Evolutionary conservation across 2,329 filamentous ascomycete species (phyloP), one percentile per base, ranked within the genome.

Genomic region (Botrytis paeoniae): DNA sequence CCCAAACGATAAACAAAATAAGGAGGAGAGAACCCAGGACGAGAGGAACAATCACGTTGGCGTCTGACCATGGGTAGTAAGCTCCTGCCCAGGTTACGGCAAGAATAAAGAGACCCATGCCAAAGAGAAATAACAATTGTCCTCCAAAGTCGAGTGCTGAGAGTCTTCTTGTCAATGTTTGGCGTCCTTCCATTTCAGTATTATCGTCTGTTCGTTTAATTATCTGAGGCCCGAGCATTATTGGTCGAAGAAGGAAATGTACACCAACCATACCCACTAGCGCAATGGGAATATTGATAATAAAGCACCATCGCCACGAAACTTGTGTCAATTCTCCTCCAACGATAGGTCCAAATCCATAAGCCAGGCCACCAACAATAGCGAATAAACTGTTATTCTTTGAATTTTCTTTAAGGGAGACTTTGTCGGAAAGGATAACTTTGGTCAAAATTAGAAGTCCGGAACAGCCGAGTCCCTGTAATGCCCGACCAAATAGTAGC

Each of bases 281-380:
- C 1, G 83, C 85, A 60, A 90, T 84, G 25, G 88, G 88, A n/a
- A 90, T 83, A 74, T 88, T 89, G 71, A 92, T 85, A 54, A 86
- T 88, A 79, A 92, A 92, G 78, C 89, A 90, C 85, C 91, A 92
- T 68, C 89, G 83, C 90, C 90, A 92, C 75, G 84, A 86, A 6
- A 84, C 81, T 51, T 83, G 81, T 32, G 87, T 87, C 20, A 89
- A 82, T 73, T 87, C 87, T 0, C 85, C 76, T 60, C 90, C 90
- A 37, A 91, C 82, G 2, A 91, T 85, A 0, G 90, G 90, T 0
- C 90, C 77, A 12, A 77, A 73, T 85, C 85, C 85, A 78, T 89
- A 92, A 20, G 87, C 87, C 9, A 89, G 78, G 0, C 89, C 89
- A 12, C 85, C 85, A 1, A 91, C 83, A 14, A 92, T 76, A 0